These are phyloP conservation scores for Akebia trifoliata DNA, from an alignment of 164 flowering plant species.

Conservation along the genomic window DNA sequence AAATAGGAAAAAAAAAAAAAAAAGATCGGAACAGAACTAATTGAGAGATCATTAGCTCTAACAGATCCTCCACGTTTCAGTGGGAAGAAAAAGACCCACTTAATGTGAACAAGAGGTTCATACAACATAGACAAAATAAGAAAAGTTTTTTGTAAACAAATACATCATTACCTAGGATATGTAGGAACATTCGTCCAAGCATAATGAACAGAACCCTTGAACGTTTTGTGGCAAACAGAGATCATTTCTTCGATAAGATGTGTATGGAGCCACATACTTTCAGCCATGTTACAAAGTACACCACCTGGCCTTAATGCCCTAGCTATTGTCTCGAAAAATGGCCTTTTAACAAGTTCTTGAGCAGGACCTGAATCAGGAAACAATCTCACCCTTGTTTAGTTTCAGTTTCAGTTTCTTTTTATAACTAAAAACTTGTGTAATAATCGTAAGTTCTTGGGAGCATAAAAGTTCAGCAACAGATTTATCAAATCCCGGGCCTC, in stretches of 20 bases:
- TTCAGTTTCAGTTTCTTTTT: background rate
- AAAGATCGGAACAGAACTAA: too few species aligned
- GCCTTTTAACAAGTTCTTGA: conserved; percentile 90
- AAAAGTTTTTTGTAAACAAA: background rate
- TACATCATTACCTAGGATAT: conserved; percentile 70
- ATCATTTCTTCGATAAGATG: conserved; percentile 90
- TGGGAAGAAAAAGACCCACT: too few species aligned
- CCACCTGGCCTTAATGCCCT: conserved; percentile 93
- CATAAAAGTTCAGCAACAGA: background rate
- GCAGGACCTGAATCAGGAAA: conserved; percentile 69
- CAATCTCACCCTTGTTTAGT: background rate
- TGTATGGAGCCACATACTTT: conserved; percentile 99
- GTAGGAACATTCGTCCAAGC: conserved; percentile 99
- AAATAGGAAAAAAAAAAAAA: too few species aligned
- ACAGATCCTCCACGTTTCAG: too few species aligned
- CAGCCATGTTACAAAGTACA: conserved; percentile 94
- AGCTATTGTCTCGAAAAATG: conserved; percentile 80
- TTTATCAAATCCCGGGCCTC: background rate
- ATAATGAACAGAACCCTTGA: conserved; percentile 91
- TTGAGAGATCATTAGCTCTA: too few species aligned
- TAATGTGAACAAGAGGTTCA: background rate
- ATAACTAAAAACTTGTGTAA: background rate
- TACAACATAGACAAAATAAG: background rate
- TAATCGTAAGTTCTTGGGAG: background rate
- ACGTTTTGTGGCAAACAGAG: conserved; percentile 67